A percentile compares a stretch with the other conserved stretches of the same genome.
Conservation (phyloP, 2,329 filamentous ascomycete genomes). For the Fusarium tupiense region DNA sequence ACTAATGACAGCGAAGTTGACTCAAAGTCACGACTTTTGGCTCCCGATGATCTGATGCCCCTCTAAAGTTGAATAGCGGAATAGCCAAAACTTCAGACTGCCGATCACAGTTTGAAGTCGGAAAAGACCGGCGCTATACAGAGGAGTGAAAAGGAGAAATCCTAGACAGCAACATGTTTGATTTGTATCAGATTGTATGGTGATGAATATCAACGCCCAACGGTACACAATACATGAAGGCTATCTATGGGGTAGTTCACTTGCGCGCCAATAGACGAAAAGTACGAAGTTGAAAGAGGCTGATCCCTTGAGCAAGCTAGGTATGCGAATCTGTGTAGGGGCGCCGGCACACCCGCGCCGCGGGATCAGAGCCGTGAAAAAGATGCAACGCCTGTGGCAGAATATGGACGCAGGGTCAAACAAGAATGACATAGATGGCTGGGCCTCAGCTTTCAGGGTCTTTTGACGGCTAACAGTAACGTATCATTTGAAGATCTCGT, state of each 20-base stretch:
- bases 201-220: background rate
- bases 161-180: constrained; percentile 13
- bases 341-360: background rate
- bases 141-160: background rate
- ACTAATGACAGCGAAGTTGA: background rate
- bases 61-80: background rate
- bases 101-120: constrained; percentile 10
- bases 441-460: constrained; percentile 29
- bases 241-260: background rate
- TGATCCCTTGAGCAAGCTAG: constrained; percentile 21
- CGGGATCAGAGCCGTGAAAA: background rate
- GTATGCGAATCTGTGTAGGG: constrained; percentile 5
- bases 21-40: background rate
- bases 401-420: constrained; percentile 1
- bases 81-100: background rate
- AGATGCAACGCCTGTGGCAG: background rate
- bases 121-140: background rate
- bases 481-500: constrained; percentile 31
- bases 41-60: constrained; percentile 1
- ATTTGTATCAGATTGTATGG: constrained; percentile 13
- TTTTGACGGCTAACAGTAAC: constrained; percentile 23
- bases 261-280: constrained; percentile 31
- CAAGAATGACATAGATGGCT: constrained; percentile 24
- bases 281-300: background rate
- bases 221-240: background rate